Base-by-base conservation (phyloP, 225 moss, liverwort and hornwort species). In the Straminergon stramineum region DNA sequence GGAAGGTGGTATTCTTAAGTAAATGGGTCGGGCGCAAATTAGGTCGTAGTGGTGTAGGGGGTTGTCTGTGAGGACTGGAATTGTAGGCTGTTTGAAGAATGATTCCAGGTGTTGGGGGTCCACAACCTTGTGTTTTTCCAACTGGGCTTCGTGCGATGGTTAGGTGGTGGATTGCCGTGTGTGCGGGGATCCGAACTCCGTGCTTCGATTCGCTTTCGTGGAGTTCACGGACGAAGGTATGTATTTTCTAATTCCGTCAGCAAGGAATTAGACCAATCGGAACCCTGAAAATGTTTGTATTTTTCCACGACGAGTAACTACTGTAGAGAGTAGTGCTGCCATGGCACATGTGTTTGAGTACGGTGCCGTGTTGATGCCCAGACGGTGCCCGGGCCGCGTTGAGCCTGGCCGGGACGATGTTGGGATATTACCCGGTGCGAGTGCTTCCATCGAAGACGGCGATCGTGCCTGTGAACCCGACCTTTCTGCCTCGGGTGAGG, bases 121-220 rank as follows among this genome's bases (percentile, higher is more conserved):
- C 31, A 26, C 69, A 27, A 39, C 20, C 48, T 26, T 64, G 71
- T 64, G 14, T 79, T 56, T 73, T 79, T 64, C 78, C 73, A 58
- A 90, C 67, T 12, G 26, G 60, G 45, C 20, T 52, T 82, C 62
- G 66, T 87, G 70, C 89, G 85, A 67, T 77, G 88, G 14, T 62
- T 91, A 98, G 98, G 99, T 99, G 89, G 96, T 99, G 79, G 99
- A 99, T 90, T 99, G 99, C 58, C 97, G 97, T 45, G 99, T 99
- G 71, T 99, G 99, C 62, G 99, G 99, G 90, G 99, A 99, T 91
- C 99, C 99, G 39, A 99, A 99, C 85, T 99, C 96, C 17, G 99
- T 99, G 62, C 97, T 97, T 67, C 96, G 99, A 28, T 99, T 99
- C 90, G 99, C 97, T 14, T 99, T 99, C 88, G 97, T 99, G 70